These are phyloP conservation scores for Streptanthus diversifolius DNA, from an alignment of 345 rosid genomes.

Conservation along the genomic window DNA sequence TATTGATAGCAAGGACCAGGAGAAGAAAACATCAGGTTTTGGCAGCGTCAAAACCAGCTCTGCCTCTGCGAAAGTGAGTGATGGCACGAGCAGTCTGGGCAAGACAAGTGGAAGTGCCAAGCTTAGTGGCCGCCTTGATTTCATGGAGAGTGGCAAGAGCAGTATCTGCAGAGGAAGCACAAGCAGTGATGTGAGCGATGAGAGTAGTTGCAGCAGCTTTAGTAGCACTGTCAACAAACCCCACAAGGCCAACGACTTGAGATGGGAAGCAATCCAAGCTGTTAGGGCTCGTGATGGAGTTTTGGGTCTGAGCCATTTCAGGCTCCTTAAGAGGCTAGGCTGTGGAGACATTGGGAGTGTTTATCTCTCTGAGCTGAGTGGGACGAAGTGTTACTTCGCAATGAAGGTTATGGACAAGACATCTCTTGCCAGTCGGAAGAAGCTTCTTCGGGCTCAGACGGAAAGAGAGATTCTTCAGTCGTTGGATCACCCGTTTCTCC, in stretches of 20 bases:
- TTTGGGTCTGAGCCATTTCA: conserved; percentile 77
- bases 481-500: conserved; percentile 90
- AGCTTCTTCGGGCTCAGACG: conserved; percentile 89
- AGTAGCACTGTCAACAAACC: conserved; percentile 81
- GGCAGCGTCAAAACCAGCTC: conserved; percentile 75
- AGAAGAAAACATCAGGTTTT: conserved; percentile 56
- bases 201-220: conserved; percentile 90
- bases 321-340: conserved; percentile 82
- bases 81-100: conserved; percentile 63
- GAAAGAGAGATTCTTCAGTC: conserved; percentile 88
- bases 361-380: conserved; percentile 81
- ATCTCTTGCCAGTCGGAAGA: conserved; percentile 80
- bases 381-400: conserved; percentile 81
- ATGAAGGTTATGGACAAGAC: conserved; percentile 98
- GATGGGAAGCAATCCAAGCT: conserved; percentile 95
- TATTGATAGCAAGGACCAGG: conserved; percentile 55
- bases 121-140: conserved; percentile 71
- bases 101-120: conserved; percentile 78
- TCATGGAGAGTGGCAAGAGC: conserved; percentile 82
- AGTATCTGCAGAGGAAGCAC: conserved; percentile 91
- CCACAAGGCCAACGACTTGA: conserved; percentile 79
- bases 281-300: conserved; percentile 64
- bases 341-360: conserved; percentile 96
- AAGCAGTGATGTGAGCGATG: conserved; percentile 85
- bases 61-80: conserved; percentile 73